A percentile compares a stretch with the other conserved stretches of the same genome.
These are phyloP conservation scores for Aphanomyces stellatus DNA, from an alignment of 352 stramenopile genomes.

Conservation along the genomic window DNA sequence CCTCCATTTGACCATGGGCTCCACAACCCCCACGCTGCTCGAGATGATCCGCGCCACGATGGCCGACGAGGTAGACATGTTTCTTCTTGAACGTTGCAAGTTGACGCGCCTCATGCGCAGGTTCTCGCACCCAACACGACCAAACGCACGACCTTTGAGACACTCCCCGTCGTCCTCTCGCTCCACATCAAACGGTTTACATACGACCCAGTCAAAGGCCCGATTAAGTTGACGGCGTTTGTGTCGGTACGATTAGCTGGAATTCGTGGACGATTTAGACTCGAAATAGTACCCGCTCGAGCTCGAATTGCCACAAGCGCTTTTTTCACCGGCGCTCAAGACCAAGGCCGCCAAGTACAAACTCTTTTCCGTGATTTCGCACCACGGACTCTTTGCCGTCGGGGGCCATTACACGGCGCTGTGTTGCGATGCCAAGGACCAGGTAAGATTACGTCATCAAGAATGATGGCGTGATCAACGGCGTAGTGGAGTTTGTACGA, in stretches of 20 bases:
- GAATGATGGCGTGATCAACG: not conserved
- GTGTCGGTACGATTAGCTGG: slow-evolving; percentile 46
- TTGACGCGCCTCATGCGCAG: not conserved
- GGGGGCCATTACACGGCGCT: slow-evolving; percentile 78
- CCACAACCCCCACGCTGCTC: slow-evolving; percentile 41
- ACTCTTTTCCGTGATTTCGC: slow-evolving; percentile 75
- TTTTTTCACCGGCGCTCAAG: slow-evolving; percentile 36
- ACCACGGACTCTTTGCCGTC: slow-evolving; percentile 70
- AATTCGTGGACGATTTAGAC: too few relatives aligned
- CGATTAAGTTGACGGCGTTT: slow-evolving; percentile 77
- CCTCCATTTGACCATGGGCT: slow-evolving; percentile 62
- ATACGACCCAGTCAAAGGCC: slow-evolving; percentile 66
- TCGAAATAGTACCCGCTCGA: slow-evolving; percentile 54
- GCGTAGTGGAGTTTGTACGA: slow-evolving; percentile 68
- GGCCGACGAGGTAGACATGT: slow-evolving; percentile 63
- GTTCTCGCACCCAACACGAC: slow-evolving; percentile 30
- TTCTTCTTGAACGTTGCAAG: slow-evolving; percentile 36
- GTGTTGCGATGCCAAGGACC: slow-evolving; percentile 81
- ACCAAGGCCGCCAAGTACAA: slow-evolving; percentile 33
- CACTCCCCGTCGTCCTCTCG: slow-evolving; percentile 65
- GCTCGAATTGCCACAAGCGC: slow-evolving; percentile 57
- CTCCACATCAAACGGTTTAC: slow-evolving; percentile 82
- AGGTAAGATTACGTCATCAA: slow-evolving; percentile 18
- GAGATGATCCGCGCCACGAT: slow-evolving; percentile 74
- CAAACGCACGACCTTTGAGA: slow-evolving; percentile 68